Conservation (phyloP, 257 asterid species). For the Eucommia ulmoides region DNA sequence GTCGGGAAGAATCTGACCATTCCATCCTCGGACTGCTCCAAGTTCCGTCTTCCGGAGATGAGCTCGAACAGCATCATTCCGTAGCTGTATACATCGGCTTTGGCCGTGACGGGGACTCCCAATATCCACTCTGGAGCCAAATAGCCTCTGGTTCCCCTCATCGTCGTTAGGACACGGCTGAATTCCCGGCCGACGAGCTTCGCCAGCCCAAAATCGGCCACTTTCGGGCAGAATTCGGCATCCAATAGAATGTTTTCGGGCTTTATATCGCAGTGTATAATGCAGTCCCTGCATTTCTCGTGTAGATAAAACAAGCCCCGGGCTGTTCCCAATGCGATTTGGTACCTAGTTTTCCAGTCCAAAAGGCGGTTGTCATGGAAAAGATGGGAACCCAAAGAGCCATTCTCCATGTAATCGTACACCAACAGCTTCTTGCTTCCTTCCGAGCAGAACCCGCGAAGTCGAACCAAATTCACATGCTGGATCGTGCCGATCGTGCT, state of each 20-base stretch:
- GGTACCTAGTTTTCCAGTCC: neutral
- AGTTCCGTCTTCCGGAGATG: neutral
- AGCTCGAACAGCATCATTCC: neutral
- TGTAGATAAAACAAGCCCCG: neutral
- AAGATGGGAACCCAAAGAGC: neutral
- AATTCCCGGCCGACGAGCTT: neutral
- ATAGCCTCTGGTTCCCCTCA: neutral
- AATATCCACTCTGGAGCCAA: neutral
- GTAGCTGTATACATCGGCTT: neutral
- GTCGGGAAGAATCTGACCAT: neutral
- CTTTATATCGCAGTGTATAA: neutral
- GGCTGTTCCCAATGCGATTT: neutral
- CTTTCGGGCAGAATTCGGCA: neutral
- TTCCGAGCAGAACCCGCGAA: constrained; percentile 1
- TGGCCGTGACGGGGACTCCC: neutral
- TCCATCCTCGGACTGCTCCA: neutral
- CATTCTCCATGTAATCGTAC: neutral
- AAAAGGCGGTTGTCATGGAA: neutral
- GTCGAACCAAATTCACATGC: constrained; percentile 1
- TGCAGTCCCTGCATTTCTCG: constrained; percentile 1
- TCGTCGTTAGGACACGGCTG: neutral
- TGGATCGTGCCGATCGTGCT: neutral
- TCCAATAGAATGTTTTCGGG: constrained; percentile 1
- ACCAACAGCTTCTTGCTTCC: neutral
- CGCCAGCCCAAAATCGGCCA: constrained; percentile 1